Base-by-base conservation (phyloP, 441 rosid species). In the Oxalis stricta region DNA sequence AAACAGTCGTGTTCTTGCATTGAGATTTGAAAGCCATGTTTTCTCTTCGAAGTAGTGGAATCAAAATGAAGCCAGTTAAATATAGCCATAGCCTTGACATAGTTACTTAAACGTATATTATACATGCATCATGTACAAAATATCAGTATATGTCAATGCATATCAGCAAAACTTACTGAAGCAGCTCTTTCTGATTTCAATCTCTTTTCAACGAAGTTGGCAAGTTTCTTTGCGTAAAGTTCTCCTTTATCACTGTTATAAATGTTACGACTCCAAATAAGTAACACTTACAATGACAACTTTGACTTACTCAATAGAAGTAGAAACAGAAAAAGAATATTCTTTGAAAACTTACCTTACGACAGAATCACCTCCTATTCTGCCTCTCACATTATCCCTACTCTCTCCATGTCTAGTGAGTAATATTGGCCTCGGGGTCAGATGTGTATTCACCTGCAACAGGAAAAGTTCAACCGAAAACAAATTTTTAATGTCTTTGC, bases 341-440 rank as follows among this genome's bases (percentile, higher is more conserved):
- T 26, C 10, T 11, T 26, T 17, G 21, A 36, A 39, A 46, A 52
- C 30, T 31, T 63, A 89, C 97, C 97, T 92, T 55, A 84, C 44
- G 28, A 75, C 72, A 53, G 77, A 69, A 64, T 87, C 99, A 54
- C 97, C 99, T 12, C 99, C 99, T 55, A 83, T 87, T 72, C 96
- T 77, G 54, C 94, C 99, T 75, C 99, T 73, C 51, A 92, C 95
- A 61, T 92, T 92, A 55, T 84, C 82, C 61, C 70, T 65, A 65
- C 99, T 92, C 72, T 92, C 97, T 46, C 99, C 99, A 65, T 92
- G 99, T 72, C 99, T 82, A 43, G 97, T 92, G 42, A 92, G 89
- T 52, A 92, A 66, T 66, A 92, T 92, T 31, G 99, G 99, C 29
- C 96, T 94, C 13, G 99, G 99, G n/a, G 99, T 92, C 30, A 92